Evolutionary conservation across 208 protist genomes (phyloP), one percentile per base, ranked within the genome.

Genomic region (Strigomonas galati): DNA sequence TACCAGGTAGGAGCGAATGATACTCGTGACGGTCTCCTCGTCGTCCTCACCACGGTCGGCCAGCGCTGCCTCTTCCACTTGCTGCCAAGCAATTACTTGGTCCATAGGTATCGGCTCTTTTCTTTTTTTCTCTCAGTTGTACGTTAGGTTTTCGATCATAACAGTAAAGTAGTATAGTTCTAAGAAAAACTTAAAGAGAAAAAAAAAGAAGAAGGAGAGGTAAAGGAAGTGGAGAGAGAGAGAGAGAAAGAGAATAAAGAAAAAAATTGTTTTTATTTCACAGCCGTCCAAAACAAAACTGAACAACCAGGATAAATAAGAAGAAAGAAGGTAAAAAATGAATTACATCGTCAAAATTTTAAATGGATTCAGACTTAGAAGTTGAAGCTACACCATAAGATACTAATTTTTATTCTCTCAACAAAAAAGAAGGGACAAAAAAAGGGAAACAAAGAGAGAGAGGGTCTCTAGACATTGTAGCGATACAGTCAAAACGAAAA

Each of bases 51-150:
- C 78, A 4, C 69, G 71, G 62, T 90, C 84, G n/a, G 68, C 69
- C 19, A 87, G 79, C 26, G 87, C 84, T 1, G 84, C 84, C 65
- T 89, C 82, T 71, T 93, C 87, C 51, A 93, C 75, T 21, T 85
- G 62, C 21, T 44, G 53, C 81, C 87, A 91, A 14, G 69, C 71
- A 59, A n/a, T 28, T 12, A 31, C 26, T 31, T 37, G 30, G 14
- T 30, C 23, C 48, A 53, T 10, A n/a, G 43, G 43, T 10, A 17
- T 48, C 43, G 14, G 43, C 43, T 48, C 43, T n/a, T 48, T 17
- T n/a, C n/a, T n/a, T n/a, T 40, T 40, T 4, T 10, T 14, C 35
- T 40, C 10, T 40, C 35, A 40, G 7, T 40, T 40, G 7, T 40
- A n/a, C n/a, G n/a, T n/a, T n/a, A n/a, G n/a, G n/a, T n/a, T n/a